Evolutionary conservation across 148 eudicot species (phyloP).

Genomic region (Fagopyrum esculentum): DNA sequence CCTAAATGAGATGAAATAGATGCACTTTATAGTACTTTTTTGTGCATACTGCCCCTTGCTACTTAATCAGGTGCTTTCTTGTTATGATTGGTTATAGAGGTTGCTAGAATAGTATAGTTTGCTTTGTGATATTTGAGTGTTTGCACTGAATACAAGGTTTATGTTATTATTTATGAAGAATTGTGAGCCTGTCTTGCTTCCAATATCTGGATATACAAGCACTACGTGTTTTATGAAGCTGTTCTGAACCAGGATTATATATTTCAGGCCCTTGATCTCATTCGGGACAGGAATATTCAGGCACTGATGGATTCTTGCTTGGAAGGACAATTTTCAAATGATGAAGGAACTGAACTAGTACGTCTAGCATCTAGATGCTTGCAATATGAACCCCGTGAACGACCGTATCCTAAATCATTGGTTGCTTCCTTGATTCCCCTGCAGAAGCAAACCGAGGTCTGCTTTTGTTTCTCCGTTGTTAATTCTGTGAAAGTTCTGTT

Average conservation of each 20-base stretch:
- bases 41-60: background rate
- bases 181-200: background rate
- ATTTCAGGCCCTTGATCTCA: constrained; percentile 88
- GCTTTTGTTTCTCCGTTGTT: constrained; percentile 10
- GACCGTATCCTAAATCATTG: constrained; percentile 76
- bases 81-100: background rate
- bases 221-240: background rate
- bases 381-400: constrained; percentile 90
- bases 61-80: background rate
- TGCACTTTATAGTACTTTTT: background rate
- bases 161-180: background rate
- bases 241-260: background rate
- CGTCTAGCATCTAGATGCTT: constrained; percentile 86
- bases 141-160: background rate
- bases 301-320: constrained; percentile 87
- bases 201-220: background rate
- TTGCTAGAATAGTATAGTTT: background rate
- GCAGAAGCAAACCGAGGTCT: constrained; percentile 84
- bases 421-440: constrained; percentile 81
- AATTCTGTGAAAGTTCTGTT: background rate
- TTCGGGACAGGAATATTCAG: constrained; percentile 80
- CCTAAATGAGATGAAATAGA: background rate
- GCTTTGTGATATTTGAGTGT: background rate
- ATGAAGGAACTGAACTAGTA: constrained; percentile 82
- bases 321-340: constrained; percentile 80